These are phyloP conservation scores for Geosmithia flava DNA, from an alignment of 2,329 filamentous ascomycete genomes.

Conservation along the genomic window DNA sequence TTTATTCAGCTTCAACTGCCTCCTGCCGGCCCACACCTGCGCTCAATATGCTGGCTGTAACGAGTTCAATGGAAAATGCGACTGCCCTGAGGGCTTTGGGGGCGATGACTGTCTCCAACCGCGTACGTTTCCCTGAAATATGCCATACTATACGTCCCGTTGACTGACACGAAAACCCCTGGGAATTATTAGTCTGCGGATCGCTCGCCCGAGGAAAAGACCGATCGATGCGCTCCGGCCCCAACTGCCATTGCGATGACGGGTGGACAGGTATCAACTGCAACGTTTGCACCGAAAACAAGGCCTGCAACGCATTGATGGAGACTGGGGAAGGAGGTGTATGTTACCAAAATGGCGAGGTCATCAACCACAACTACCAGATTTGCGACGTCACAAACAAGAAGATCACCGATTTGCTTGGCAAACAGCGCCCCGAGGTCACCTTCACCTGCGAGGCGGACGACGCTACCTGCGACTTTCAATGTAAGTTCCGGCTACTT, in stretches of 20 bases:
- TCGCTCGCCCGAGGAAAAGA: conserved; percentile 73
- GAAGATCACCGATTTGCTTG: conserved; percentile 80
- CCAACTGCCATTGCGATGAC: conserved; percentile 72
- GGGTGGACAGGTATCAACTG: conserved; percentile 98
- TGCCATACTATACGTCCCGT: background rate
- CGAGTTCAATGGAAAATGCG: conserved; percentile 81
- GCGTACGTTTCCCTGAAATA: conserved; percentile 28
- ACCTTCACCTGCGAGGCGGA: conserved; percentile 84
- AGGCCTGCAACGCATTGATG: conserved; percentile 82
- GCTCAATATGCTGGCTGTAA: conserved; percentile 86
- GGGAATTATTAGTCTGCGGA: conserved; percentile 53
- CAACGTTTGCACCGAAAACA: conserved; percentile 79
- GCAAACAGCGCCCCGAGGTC: conserved; percentile 77
- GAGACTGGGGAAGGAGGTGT: conserved; percentile 69
- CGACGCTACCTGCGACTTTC: conserved; percentile 75
- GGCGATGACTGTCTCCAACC: conserved; percentile 88
- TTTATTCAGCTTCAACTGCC: conserved; percentile 81
- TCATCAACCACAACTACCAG: conserved; percentile 91
- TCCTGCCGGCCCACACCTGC: conserved; percentile 83
- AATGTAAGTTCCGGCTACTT: conserved; percentile 48
- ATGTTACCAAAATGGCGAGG: conserved; percentile 83
- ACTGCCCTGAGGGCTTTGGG: conserved; percentile 84
- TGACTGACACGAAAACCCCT: background rate
- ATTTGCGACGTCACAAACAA: conserved; percentile 96
- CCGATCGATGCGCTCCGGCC: conserved; percentile 60